A percentile compares a stretch with the other conserved stretches of the same genome.
Conservation (phyloP, 2,329 filamentous ascomycete species). For the Metarhizium humberi region DNA sequence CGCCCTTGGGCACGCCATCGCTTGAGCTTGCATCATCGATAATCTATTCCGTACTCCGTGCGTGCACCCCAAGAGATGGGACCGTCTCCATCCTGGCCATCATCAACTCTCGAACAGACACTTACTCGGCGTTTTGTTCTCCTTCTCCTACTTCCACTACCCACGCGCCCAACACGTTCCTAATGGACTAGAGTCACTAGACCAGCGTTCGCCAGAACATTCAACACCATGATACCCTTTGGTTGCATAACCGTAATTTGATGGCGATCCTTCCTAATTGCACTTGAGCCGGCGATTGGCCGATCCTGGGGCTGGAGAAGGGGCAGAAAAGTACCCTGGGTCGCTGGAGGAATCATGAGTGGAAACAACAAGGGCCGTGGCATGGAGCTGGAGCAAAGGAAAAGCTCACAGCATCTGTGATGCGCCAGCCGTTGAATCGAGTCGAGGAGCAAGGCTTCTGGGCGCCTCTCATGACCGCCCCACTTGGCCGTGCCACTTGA, state of each 20-base stretch:
- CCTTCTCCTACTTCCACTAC: not conserved
- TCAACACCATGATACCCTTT: not conserved
- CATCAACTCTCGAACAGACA: not conserved
- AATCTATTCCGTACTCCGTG: too few species aligned
- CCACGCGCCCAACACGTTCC: not conserved
- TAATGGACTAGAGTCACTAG: too few species aligned
- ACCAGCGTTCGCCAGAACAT: not conserved
- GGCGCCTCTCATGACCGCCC: too few species aligned
- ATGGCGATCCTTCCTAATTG: constrained; percentile 1
- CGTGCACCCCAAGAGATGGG: too few species aligned
- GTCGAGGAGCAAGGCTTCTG: too few species aligned
- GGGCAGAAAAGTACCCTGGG: not conserved
- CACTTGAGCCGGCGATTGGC: not conserved
- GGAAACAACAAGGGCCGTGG: too few species aligned
- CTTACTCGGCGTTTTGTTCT: not conserved
- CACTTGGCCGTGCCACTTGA: not conserved
- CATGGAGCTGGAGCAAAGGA: too few species aligned
- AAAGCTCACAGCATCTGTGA: too few species aligned
- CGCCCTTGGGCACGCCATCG: too few species aligned
- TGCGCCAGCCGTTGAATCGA: too few species aligned
- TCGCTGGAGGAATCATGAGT: not conserved
- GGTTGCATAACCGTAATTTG: not conserved
- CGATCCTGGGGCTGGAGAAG: not conserved
- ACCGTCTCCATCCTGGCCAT: not conserved
- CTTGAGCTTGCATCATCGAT: too few species aligned